These are phyloP conservation scores for Claviceps paspali DNA, from an alignment of 2,329 filamentous ascomycete genomes.

Conservation along the genomic window DNA sequence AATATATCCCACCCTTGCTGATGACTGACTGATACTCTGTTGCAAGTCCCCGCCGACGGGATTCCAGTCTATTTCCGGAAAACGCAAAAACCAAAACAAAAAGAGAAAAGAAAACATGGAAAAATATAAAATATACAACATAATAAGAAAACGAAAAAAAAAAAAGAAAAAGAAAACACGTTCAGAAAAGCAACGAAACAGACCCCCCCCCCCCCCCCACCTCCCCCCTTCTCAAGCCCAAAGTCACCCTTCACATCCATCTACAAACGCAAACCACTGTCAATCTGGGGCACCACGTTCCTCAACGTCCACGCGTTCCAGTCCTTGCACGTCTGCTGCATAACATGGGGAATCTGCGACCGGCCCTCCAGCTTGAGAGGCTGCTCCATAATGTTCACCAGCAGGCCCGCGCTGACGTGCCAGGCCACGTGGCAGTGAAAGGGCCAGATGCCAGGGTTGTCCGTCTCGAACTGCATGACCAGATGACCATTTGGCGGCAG, in stretches of 20 bases:
- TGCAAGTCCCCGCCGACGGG: no score
- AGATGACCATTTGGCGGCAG: slow-evolving; percentile 28
- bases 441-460: slow-evolving; percentile 35
- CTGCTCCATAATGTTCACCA: not conserved
- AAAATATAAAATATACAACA: no score
- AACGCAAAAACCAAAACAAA: no score
- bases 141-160: no score
- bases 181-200: no score
- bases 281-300: slow-evolving; percentile 1
- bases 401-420: slow-evolving; percentile 16
- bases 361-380: not conserved
- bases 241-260: no score
- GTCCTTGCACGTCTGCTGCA: not conserved
- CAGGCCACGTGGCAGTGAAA: slow-evolving; percentile 36
- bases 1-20: no score
- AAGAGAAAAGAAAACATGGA: no score
- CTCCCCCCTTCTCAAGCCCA: no score
- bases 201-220: not conserved
- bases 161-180: no score
- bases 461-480: slow-evolving; percentile 32
- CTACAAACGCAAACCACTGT: not conserved
- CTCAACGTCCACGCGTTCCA: not conserved
- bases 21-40: no score
- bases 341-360: not conserved
- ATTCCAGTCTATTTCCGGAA: no score